A percentile compares a stretch with the other conserved stretches of the same genome.
phyloP scores from a whole-genome alignment of 1,284 basidiomycete genomes.

The Sphaerobolus stellatus region DNA sequence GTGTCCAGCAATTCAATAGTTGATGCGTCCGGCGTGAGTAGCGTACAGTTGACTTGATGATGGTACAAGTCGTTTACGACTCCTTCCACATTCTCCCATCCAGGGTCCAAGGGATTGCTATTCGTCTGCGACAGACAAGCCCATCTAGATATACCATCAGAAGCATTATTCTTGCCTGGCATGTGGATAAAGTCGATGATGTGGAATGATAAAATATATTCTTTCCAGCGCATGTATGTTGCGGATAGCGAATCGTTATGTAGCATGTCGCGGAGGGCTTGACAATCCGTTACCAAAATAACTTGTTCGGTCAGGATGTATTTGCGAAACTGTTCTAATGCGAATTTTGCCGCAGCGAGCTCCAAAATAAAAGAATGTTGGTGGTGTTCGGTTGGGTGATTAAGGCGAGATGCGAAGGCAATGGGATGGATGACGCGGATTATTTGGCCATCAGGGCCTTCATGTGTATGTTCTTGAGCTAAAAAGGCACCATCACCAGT shows the following conservation, averaged over 20 bases:
- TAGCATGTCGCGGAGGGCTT: not conserved
- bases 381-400: no score
- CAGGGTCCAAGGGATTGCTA: not conserved
- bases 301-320: not conserved
- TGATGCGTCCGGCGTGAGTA: not conserved
- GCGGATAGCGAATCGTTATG: not conserved
- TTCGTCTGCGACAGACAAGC: not conserved
- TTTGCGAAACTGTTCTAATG: not conserved
- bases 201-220: not conserved
- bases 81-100: not conserved
- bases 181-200: not conserved
- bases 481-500: not conserved
- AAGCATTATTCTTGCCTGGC: not conserved
- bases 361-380: no score
- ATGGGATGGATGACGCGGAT: no score
- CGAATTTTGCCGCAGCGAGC: not conserved
- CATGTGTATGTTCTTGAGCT: not conserved
- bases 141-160: not conserved
- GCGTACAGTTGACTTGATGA: not conserved
- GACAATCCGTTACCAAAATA: not conserved
- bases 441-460: no score
- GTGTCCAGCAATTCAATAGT: no score
- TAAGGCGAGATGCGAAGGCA: no score
- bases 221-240: not conserved
- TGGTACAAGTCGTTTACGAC: not conserved